Evolutionary conservation across 176 grass and related monocot genomes (phyloP).

Genomic region (Phyllostachys edulis): DNA sequence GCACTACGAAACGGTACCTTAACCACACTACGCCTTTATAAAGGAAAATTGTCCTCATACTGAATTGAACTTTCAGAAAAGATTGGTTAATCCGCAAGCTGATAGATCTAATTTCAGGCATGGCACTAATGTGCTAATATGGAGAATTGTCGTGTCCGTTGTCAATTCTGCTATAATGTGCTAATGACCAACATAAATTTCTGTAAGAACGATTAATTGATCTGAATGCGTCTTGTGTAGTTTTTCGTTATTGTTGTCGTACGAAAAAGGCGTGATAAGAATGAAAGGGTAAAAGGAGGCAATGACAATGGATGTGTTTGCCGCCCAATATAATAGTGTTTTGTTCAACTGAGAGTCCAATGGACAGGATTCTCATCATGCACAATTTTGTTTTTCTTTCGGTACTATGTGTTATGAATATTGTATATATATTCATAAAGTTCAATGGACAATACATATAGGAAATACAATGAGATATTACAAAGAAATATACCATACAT

Average conservation of each 20-base stretch:
- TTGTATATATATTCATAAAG: too few relatives aligned
- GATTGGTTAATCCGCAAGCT: not conserved
- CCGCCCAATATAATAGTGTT: not conserved
- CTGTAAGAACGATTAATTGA: not conserved
- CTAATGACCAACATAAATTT: not conserved
- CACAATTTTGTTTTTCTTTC: not conserved
- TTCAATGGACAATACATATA: too few relatives aligned
- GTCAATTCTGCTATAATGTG: not conserved
- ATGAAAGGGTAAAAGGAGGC: not conserved
- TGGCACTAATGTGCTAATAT: not conserved
- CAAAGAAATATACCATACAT: too few relatives aligned
- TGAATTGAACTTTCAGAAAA: not conserved
- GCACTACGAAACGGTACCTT: too few relatives aligned
- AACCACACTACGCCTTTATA: not conserved
- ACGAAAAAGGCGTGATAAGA: not conserved
- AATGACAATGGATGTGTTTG: not conserved
- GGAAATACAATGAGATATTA: too few relatives aligned
- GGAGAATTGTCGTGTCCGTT: not conserved
- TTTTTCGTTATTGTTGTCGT: not conserved
- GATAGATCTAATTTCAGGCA: not conserved
- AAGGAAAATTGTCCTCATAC: not conserved
- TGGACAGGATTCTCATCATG: not conserved
- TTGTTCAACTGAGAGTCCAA: not conserved
- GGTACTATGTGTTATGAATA: not conserved
- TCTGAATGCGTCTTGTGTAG: not conserved